phyloP scores from a whole-genome alignment of 768 basidiomycete genomes.

The Boletus sp. region DNA sequence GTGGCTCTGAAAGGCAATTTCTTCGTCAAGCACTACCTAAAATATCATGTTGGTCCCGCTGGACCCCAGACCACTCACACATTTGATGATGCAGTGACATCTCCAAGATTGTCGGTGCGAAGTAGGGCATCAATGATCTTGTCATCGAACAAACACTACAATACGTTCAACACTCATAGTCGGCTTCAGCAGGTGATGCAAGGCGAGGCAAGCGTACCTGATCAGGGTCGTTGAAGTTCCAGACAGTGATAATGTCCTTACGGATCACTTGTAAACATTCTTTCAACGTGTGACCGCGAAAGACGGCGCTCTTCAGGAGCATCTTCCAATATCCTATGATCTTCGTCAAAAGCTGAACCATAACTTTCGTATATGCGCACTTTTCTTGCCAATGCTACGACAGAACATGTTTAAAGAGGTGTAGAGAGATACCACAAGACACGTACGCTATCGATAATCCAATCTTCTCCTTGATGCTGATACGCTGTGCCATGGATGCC shows the following conservation, averaged over 20 bases:
- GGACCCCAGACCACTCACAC: background rate
- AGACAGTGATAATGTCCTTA: conserved; percentile 9
- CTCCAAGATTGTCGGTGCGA: background rate
- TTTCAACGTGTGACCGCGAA: conserved; percentile 3
- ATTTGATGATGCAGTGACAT: background rate
- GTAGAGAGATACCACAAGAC: background rate
- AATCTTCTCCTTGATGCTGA: conserved; percentile 17
- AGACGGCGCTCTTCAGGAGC: conserved; percentile 8
- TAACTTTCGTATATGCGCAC: background rate
- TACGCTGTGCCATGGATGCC: conserved; percentile 16
- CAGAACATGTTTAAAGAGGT: background rate
- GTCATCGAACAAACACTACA: conserved; percentile 7
- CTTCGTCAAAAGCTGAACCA: background rate
- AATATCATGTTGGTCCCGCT: background rate
- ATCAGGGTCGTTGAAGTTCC: conserved; percentile 16
- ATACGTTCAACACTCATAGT: background rate
- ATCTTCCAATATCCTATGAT: conserved; percentile 12
- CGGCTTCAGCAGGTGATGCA: background rate
- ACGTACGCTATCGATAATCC: conserved; percentile 12
- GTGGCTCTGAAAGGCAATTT: background rate
- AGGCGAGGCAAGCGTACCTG: background rate
- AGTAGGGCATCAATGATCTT: background rate
- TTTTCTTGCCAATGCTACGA: conserved; percentile 12
- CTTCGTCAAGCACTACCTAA: background rate
- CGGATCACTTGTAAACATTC: conserved; percentile 14